These are phyloP conservation scores for sunflower (Helianthus annuus) DNA, from an alignment of 129 eudicot genomes.

Conservation along the genomic window DNA sequence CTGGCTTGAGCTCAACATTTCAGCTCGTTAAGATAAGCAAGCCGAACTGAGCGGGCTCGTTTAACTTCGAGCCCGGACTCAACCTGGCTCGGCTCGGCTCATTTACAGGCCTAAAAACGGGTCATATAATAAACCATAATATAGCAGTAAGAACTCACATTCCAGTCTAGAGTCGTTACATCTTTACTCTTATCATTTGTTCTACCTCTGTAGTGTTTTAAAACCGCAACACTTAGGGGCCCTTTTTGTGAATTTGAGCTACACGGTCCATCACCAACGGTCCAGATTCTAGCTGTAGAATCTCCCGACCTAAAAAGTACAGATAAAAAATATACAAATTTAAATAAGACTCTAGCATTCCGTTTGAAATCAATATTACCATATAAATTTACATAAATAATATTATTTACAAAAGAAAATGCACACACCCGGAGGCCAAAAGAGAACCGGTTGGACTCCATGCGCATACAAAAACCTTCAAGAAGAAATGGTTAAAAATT, in stretches of 20 bases:
- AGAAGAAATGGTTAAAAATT: conserved; percentile 8
- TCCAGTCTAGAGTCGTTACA: conserved; percentile 97
- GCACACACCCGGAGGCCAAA: conserved; percentile 87
- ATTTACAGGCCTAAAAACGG: background rate
- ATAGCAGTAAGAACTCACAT: conserved; percentile 56
- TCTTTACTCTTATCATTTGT: conserved; percentile 88
- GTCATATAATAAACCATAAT: conserved; percentile 1
- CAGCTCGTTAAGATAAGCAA: too few species aligned
- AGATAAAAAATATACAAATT: background rate
- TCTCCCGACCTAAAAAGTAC: conserved; percentile 70
- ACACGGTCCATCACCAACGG: conserved; percentile 66
- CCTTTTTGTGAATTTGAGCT: conserved; percentile 53
- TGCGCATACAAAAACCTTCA: conserved; percentile 92
- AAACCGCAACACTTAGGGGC: conserved; percentile 49
- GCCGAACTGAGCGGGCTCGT: too few species aligned
- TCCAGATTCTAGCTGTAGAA: conserved; percentile 93
- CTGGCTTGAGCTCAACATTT: too few species aligned
- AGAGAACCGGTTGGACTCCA: conserved; percentile 96
- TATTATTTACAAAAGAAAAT: conserved; percentile 1
- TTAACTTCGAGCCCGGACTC: too few species aligned
- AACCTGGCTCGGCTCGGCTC: too few species aligned
- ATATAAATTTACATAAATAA: background rate
- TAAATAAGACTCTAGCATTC: conserved; percentile 13
- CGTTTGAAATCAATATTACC: background rate
- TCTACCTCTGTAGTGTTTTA: conserved; percentile 75